A percentile compares a stretch with the other conserved stretches of the same genome.
These are phyloP conservation scores for Monosporozyma servazzii DNA, from an alignment of 805 yeast species.

Conservation along the genomic window DNA sequence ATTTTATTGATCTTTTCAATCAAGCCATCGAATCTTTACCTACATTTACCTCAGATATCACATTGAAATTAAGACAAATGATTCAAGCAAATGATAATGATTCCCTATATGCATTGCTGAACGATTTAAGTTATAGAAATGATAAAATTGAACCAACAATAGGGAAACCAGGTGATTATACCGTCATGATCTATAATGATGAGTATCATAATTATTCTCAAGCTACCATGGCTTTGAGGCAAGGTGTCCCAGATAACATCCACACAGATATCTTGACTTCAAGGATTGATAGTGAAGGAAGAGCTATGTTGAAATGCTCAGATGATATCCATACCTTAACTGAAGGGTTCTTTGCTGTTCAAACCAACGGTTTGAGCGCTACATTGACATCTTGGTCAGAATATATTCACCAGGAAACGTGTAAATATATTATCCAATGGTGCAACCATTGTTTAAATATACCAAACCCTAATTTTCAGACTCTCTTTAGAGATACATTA, in stretches of 20 bases:
- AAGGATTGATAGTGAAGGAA: slow-evolving; percentile 42
- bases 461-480: slow-evolving; percentile 33
- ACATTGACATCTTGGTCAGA: slow-evolving; percentile 46
- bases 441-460: slow-evolving; percentile 34
- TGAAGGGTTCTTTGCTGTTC: slow-evolving; percentile 33
- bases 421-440: slow-evolving; percentile 44
- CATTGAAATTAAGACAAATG: slow-evolving; percentile 22
- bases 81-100: slow-evolving; percentile 17
- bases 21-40: slow-evolving; percentile 29
- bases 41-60: slow-evolving; percentile 24
- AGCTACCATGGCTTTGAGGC: slow-evolving; percentile 41
- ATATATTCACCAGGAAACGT: slow-evolving; percentile 39
- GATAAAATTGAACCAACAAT: neutral
- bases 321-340: slow-evolving; percentile 21
- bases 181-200: slow-evolving; percentile 66
- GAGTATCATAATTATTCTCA: slow-evolving; percentile 56
- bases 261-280: slow-evolving; percentile 31
- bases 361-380: slow-evolving; percentile 45
- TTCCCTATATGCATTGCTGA: slow-evolving; percentile 14
- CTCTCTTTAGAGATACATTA: slow-evolving; percentile 33
- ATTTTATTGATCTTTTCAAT: slow-evolving; percentile 34
- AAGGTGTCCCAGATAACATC: slow-evolving; percentile 30
- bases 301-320: slow-evolving; percentile 38
- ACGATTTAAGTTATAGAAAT: slow-evolving; percentile 10
- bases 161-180: slow-evolving; percentile 30